Conservation (phyloP, 2,329 filamentous ascomycete genomes). For the Colletotrichum neosansevieriae region DNA sequence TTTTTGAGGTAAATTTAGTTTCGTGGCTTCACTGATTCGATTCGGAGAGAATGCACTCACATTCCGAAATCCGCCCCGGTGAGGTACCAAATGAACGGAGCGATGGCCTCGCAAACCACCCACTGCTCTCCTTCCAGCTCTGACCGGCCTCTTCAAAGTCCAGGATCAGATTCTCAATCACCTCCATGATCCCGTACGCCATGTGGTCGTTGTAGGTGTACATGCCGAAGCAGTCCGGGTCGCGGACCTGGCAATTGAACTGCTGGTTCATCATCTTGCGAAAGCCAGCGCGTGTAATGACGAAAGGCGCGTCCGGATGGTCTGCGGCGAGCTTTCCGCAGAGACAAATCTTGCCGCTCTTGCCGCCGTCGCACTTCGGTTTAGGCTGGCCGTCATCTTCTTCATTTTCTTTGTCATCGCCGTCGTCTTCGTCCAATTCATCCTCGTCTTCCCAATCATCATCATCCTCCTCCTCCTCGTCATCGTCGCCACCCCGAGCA, state of each 20-base stretch:
- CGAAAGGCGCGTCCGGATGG: constrained; percentile 36
- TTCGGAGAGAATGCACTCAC: neutral
- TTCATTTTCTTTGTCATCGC: constrained; percentile 39
- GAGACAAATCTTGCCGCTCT: constrained; percentile 39
- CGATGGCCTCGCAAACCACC: constrained; percentile 54
- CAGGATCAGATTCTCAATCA: constrained; percentile 56
- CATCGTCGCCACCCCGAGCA: constrained; percentile 15
- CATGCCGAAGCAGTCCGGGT: constrained; percentile 56
- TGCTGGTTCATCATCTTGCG: constrained; percentile 31
- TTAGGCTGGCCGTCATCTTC: constrained; percentile 15
- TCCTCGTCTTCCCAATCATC: constrained; percentile 39
- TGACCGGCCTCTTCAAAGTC: constrained; percentile 52
- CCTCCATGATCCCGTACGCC: constrained; percentile 55
- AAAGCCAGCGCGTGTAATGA: constrained; percentile 36
- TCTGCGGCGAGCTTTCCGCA: constrained; percentile 40
- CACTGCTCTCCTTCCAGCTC: constrained; percentile 54
- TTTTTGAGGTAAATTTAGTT: neutral
- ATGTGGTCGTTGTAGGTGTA: constrained; percentile 57
- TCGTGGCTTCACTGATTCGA: too few relatives aligned
- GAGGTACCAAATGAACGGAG: constrained; percentile 46
- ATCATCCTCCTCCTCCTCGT: constrained; percentile 40
- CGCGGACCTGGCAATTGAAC: constrained; percentile 21
- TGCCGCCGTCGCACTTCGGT: constrained; percentile 42
- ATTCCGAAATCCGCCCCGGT: constrained; percentile 23
- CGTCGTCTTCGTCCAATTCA: constrained; percentile 37